Conservation (phyloP, 2,329 filamentous ascomycete species). For the Thelonectria blattea region DNA sequence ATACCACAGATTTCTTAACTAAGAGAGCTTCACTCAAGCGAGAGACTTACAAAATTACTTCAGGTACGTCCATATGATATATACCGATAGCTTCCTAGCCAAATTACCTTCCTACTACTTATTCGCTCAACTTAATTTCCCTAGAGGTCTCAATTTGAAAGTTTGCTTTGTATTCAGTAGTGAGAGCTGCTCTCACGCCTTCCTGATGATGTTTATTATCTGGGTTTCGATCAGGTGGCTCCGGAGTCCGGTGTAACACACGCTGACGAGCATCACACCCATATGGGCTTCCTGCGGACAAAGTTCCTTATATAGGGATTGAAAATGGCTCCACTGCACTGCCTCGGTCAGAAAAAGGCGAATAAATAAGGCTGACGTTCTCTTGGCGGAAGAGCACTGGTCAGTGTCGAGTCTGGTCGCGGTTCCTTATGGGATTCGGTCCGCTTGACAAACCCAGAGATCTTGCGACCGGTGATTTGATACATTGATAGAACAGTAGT, state of each 20-base stretch:
- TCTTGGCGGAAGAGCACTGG: background rate
- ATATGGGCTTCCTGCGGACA: background rate
- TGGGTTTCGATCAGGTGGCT: background rate
- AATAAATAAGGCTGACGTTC: background rate
- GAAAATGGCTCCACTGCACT: background rate
- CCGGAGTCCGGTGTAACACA: background rate
- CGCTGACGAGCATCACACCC: background rate
- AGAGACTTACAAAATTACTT: too few relatives aligned
- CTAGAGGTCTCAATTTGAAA: background rate
- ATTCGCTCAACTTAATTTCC: too few relatives aligned
- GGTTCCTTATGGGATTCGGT: background rate
- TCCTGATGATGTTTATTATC: background rate
- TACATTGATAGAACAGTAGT: background rate
- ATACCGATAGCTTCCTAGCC: too few relatives aligned
- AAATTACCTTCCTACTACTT: too few relatives aligned
- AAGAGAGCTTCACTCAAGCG: too few relatives aligned
- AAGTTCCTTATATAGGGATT: background rate
- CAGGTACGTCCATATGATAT: too few relatives aligned
- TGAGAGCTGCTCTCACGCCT: conserved; percentile 1
- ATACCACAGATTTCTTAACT: too few relatives aligned
- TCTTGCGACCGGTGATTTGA: background rate
- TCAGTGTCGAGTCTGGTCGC: background rate
- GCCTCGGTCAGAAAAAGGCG: background rate
- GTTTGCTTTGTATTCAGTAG: background rate
- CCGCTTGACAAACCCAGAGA: background rate